These are phyloP conservation scores for Pyrenochaeta sp. DNA, from an alignment of 2,329 filamentous ascomycete genomes.

Conservation along the genomic window DNA sequence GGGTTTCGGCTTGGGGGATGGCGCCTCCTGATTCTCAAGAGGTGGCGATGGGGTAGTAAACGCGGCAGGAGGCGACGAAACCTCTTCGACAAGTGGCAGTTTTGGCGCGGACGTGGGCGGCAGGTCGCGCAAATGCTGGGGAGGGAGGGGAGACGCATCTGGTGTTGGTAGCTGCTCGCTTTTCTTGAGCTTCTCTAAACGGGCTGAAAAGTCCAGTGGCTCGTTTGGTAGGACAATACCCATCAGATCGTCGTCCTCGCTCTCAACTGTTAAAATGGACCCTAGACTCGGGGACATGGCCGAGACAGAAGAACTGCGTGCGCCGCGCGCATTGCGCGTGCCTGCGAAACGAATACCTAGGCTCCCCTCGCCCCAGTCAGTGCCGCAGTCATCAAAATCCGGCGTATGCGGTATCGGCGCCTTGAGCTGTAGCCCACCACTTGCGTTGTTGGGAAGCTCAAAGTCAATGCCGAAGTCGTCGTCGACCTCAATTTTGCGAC, in stretches of 20 bases:
- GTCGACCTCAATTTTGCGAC: constrained; percentile 54
- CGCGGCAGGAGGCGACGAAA: constrained; percentile 26
- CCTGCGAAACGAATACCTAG: constrained; percentile 90
- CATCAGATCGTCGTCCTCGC: constrained; percentile 90
- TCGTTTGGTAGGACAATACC: constrained; percentile 87
- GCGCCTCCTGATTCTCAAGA: constrained; percentile 27
- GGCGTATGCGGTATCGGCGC: constrained; percentile 55
- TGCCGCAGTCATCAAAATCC: constrained; percentile 68
- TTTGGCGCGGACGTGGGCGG: constrained; percentile 44
- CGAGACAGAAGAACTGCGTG: constrained; percentile 85
- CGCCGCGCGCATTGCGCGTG: constrained; percentile 79
- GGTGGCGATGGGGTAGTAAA: constrained; percentile 14
- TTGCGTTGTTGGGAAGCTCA: constrained; percentile 52
- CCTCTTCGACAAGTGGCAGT: constrained; percentile 22
- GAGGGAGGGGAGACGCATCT: constrained; percentile 28
- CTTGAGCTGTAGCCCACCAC: constrained; percentile 53
- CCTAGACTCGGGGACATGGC: constrained; percentile 91
- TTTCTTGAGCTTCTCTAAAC: constrained; percentile 75
- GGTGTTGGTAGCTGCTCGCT: constrained; percentile 42
- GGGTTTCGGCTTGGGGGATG: constrained; percentile 29
- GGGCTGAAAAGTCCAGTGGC: constrained; percentile 81
- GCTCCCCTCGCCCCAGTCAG: constrained; percentile 88
- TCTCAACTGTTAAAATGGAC: constrained; percentile 89
- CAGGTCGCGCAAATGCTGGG: constrained; percentile 27
- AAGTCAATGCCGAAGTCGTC: constrained; percentile 63